Conservation (phyloP, 805 yeast species). For the Ogataea thermomethanolica region DNA sequence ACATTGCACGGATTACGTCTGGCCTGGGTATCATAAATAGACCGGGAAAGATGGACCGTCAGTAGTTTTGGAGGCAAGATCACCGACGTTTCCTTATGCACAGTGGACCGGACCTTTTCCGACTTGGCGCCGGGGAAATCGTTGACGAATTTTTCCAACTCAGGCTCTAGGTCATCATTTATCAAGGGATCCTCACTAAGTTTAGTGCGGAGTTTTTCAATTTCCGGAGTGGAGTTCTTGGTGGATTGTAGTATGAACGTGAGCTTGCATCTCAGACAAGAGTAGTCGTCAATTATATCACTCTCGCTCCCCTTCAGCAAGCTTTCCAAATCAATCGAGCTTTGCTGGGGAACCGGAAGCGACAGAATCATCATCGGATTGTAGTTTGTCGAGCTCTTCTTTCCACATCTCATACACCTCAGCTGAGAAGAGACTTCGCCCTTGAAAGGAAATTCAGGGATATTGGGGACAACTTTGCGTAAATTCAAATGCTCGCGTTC, state of each 20-base stretch:
- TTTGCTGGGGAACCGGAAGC: conserved; percentile 63
- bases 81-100: conserved; percentile 61
- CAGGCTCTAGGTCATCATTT: conserved; percentile 62
- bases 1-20: conserved; percentile 76
- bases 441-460: conserved; percentile 71
- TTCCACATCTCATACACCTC: conserved; percentile 65
- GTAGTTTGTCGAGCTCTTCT: conserved; percentile 53
- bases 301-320: conserved; percentile 55
- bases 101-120: conserved; percentile 51
- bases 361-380: conserved; percentile 70
- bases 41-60: conserved; percentile 81
- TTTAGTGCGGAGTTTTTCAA: conserved; percentile 37
- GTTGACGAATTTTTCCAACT: conserved; percentile 45
- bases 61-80: conserved; percentile 67
- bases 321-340: conserved; percentile 38
- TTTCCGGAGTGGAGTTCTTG: conserved; percentile 28
- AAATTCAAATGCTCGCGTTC: conserved; percentile 57
- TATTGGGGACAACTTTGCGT: conserved; percentile 29
- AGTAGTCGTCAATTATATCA: conserved; percentile 75
- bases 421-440: conserved; percentile 67
- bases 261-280: conserved; percentile 70
- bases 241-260: conserved; percentile 36
- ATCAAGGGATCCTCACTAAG: conserved; percentile 42
- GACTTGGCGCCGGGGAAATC: conserved; percentile 33
- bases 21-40: conserved; percentile 66